Evolutionary conservation across 192 early-diverging fungal genomes (phyloP).

Genomic region (Entomortierella chlamydospora): DNA sequence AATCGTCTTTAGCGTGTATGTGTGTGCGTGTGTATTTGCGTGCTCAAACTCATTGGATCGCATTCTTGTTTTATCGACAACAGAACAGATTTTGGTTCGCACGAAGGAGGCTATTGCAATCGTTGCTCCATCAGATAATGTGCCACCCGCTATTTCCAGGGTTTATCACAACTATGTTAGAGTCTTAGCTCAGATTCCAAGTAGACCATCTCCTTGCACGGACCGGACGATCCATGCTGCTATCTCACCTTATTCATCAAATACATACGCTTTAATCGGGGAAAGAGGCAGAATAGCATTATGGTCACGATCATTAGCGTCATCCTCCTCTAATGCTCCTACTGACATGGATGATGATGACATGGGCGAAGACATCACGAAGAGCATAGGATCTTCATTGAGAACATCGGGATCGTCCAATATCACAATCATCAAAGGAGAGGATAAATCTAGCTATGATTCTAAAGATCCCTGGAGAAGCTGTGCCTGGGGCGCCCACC

Average conservation of each 20-base stretch:
- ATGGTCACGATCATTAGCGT: constrained; percentile 7
- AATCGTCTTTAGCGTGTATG: neutral
- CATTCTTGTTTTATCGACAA: neutral
- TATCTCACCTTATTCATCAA: constrained; percentile 25
- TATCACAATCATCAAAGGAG: constrained; percentile 11
- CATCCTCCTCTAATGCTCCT: neutral
- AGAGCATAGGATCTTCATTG: neutral
- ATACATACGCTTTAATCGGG: constrained; percentile 27
- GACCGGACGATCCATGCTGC: constrained; percentile 27
- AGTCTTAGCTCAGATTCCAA: constrained; percentile 7
- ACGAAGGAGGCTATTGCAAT: constrained; percentile 19
- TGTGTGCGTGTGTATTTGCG: neutral
- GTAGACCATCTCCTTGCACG: neutral
- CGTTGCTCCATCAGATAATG: neutral
- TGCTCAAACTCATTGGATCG: too few species aligned
- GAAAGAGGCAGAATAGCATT: constrained; percentile 16
- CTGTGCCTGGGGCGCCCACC: constrained; percentile 29
- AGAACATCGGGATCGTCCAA: neutral
- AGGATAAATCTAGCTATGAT: neutral
- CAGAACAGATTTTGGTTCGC: constrained; percentile 38
- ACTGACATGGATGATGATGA: neutral
- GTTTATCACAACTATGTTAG: constrained; percentile 8
- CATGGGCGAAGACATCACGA: neutral
- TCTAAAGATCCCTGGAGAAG: constrained; percentile 22
- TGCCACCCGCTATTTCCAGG: constrained; percentile 13